Conservation (phyloP, 129 eudicot species). For the Centaurea solstitialis region DNA sequence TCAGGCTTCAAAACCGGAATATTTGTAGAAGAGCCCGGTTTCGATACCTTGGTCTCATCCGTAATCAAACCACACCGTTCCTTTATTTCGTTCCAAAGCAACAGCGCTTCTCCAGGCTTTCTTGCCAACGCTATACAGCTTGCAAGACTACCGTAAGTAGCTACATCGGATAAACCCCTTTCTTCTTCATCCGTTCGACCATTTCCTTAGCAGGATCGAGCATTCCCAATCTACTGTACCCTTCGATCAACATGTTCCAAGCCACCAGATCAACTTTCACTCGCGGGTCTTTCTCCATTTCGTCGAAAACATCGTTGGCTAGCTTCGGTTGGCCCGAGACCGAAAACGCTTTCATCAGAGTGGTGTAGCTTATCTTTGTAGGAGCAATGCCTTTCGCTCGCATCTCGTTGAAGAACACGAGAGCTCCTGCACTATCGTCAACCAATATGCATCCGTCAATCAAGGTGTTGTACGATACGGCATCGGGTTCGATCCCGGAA, state of each 20-base stretch:
- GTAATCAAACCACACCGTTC: conserved; percentile 59
- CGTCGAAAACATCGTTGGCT: conserved; percentile 77
- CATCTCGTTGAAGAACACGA: conserved; percentile 89
- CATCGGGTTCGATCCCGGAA: conserved; percentile 79
- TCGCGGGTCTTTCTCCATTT: conserved; percentile 89
- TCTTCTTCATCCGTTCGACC: conserved; percentile 69
- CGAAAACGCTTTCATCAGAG: conserved; percentile 97
- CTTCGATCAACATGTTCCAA: conserved; percentile 96
- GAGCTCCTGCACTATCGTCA: conserved; percentile 93
- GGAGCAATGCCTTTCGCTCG: conserved; percentile 87
- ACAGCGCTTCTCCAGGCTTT: conserved; percentile 90
- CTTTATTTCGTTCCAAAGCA: conserved; percentile 92
- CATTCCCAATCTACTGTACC: conserved; percentile 69
- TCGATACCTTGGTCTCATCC: conserved; percentile 26
- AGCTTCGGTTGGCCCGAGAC: conserved; percentile 86
- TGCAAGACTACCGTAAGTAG: conserved; percentile 93
- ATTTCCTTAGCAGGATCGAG: conserved; percentile 69
- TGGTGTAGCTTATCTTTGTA: conserved; percentile 90
- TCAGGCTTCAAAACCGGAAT: conserved; percentile 74
- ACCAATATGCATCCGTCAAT: conserved; percentile 88
- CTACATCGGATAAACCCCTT: conserved; percentile 72
- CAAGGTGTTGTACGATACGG: conserved; percentile 83
- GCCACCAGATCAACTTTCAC: conserved; percentile 92
- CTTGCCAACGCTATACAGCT: conserved; percentile 82
- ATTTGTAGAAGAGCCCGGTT: conserved; percentile 29